Evolutionary conservation across 164 flowering plant species (phyloP), one percentile per base, ranked within the genome.

Genomic region (Magnolia officinalis): DNA sequence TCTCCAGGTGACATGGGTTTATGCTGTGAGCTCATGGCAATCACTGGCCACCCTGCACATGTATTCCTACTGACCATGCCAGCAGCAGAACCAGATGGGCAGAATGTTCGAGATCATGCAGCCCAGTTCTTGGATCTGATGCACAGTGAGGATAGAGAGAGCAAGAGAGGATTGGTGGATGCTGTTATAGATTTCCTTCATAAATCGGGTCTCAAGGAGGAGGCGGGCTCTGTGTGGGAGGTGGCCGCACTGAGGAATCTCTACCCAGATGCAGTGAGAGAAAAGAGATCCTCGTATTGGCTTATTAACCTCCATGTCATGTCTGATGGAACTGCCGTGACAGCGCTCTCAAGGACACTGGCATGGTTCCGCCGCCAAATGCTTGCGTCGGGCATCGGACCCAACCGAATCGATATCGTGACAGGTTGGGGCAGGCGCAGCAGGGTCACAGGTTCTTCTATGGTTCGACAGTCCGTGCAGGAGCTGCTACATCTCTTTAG

Each of bases 361-460:
- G 97, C 99, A 50, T 89, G 96, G 97, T 88, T 96, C 71, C 94
- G 93, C 13, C 83, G 50, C 49, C 81, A 86, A 78, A 80, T 94
- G 90, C 88, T 96, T 63, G 21, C 51, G 3, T 91, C 96, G 0
- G 99, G 98, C 9, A 24, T 81, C 26, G 72, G 88, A 61, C 98
- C 97, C 6, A 83, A 73, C 76, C 84, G 98, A 19, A 87, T 94
- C 21, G 99, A 96, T 75, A 96, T 94, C 70, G 92, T 96, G 58
- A 96, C 98, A 1, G 98, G 99, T 2, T 92, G 99, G 99, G 98
- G 99, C 5, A 83, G 97, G n/a, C 86, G 99, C 74, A 96, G 98
- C 79, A 78, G 90, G 82, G 96, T 96, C 51, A 92, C 98, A 1
- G 99, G 99, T 72, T 31, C 97, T 8, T 94, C 98, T 52, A 65